Conservation (phyloP, 352 stramenopile genomes). For the Plasmopara viticola region DNA sequence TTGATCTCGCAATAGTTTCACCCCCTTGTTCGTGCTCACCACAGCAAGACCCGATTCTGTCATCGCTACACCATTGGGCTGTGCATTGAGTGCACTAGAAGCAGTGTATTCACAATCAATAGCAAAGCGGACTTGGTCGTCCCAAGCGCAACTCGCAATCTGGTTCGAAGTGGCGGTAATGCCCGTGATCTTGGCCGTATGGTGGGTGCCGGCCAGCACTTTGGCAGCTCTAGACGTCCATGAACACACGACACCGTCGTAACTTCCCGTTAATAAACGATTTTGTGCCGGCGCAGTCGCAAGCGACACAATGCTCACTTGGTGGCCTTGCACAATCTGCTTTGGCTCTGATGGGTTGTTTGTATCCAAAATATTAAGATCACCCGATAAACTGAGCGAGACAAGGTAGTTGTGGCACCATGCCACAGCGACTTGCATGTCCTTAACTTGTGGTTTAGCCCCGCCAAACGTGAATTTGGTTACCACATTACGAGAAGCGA, state of each 20-base stretch:
- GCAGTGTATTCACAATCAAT: slow-evolving; percentile 52
- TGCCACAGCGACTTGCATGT: slow-evolving; percentile 75
- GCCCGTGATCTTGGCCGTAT: slow-evolving; percentile 77
- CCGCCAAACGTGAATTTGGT: slow-evolving; percentile 77
- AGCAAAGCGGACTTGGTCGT: slow-evolving; percentile 83
- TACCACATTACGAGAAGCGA: slow-evolving; percentile 60
- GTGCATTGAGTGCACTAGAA: slow-evolving; percentile 54
- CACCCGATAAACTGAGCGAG: slow-evolving; percentile 78
- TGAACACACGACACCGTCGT: slow-evolving; percentile 90
- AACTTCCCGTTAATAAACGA: slow-evolving; percentile 89
- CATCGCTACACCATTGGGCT: slow-evolving; percentile 64
- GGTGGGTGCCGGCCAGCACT: slow-evolving; percentile 32
- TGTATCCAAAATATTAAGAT: slow-evolving; percentile 77
- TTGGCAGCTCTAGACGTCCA: slow-evolving; percentile 73
- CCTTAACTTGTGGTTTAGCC: slow-evolving; percentile 56
- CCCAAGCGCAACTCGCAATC: slow-evolving; percentile 87
- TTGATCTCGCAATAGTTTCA: slow-evolving; percentile 73
- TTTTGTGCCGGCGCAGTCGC: slow-evolving; percentile 62
- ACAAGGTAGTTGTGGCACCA: slow-evolving; percentile 77
- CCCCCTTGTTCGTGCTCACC: slow-evolving; percentile 75
- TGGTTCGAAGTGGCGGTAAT: slow-evolving; percentile 58
- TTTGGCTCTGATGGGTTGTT: slow-evolving; percentile 62
- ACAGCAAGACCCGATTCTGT: slow-evolving; percentile 49
- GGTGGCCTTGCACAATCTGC: slow-evolving; percentile 85
- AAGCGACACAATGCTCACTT: slow-evolving; percentile 88